Percentiles rank a stretch among this genome's conserved stretches.
Conservation (phyloP, 495 filamentous ascomycete species). For the Durotheca rogersii region DNA sequence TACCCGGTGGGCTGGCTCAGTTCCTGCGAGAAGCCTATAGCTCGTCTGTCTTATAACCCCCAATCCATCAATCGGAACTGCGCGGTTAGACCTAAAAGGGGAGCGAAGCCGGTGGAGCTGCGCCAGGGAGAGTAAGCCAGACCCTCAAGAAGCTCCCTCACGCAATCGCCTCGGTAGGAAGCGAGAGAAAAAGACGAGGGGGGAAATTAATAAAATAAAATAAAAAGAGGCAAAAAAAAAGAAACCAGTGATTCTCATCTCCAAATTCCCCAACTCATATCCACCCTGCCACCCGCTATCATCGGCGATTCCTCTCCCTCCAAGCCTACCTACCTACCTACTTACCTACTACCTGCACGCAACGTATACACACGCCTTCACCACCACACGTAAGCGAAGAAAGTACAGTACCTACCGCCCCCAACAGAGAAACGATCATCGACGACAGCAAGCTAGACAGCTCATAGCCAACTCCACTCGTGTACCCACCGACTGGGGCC, state of each 20-base stretch:
- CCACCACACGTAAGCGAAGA: too few relatives aligned
- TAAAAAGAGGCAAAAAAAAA: constrained; percentile 1
- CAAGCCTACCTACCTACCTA: too few relatives aligned
- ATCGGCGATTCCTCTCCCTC: constrained; percentile 2
- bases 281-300: not conserved
- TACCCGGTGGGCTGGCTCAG: constrained; percentile 16
- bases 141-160: constrained; percentile 16
- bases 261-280: not conserved
- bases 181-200: not conserved
- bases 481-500: not conserved
- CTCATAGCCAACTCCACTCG: not conserved
- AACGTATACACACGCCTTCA: too few relatives aligned
- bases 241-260: too few relatives aligned
- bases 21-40: constrained; percentile 17
- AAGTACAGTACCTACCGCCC: constrained; percentile 6
- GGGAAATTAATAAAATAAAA: not conserved
- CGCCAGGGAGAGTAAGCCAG: constrained; percentile 9
- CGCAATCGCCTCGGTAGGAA: constrained; percentile 11
- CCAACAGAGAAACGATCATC: constrained; percentile 16
- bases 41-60: constrained; percentile 21
- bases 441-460: constrained; percentile 7
- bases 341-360: not conserved
- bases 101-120: constrained; percentile 19
- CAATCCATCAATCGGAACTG: constrained; percentile 4
- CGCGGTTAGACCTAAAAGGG: constrained; percentile 26